Evolutionary conservation across 371 early-diverging fungal species (phyloP).

Genomic region (Lichtheimia hyalospora): DNA sequence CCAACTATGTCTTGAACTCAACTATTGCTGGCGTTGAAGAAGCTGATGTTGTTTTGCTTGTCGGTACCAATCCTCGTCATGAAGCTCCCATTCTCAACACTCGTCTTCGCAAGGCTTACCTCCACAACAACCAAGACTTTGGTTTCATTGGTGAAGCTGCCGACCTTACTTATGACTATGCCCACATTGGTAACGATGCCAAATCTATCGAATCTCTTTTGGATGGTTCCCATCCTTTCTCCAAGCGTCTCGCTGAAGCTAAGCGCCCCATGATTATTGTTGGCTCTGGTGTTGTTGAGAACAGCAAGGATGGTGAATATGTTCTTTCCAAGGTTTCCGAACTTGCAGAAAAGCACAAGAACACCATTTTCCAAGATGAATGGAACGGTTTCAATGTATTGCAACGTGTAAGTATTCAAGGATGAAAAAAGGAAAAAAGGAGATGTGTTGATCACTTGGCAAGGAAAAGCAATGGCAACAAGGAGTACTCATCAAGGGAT

Average conservation of each 20-base stretch:
- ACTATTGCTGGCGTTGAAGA: conserved; percentile 87
- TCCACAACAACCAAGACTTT: conserved; percentile 79
- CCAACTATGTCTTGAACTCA: conserved; percentile 87
- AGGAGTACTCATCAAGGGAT: not conserved
- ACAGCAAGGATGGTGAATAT: conserved; percentile 67
- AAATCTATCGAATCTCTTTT: conserved; percentile 72
- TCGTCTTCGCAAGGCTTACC: conserved; percentile 91
- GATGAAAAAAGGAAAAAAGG: not conserved
- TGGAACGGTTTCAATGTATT: conserved; percentile 93
- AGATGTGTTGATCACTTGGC: not conserved
- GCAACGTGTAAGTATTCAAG: conserved; percentile 67
- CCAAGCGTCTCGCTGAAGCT: conserved; percentile 74
- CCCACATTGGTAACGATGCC: conserved; percentile 76
- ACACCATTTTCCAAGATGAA: conserved; percentile 69
- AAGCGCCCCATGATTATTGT: conserved; percentile 92
- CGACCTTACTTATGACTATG: conserved; percentile 90
- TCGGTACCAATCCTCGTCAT: conserved; percentile 96
- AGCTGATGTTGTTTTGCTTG: conserved; percentile 88
- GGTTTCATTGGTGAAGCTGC: conserved; percentile 79
- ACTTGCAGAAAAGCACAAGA: conserved; percentile 68
- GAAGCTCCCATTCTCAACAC: conserved; percentile 96
- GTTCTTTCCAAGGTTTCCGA: conserved; percentile 71
- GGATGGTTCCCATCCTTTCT: conserved; percentile 73
- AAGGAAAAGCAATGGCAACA: not conserved
- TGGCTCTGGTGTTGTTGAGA: conserved; percentile 82